Conservation (phyloP, 2,329 filamentous ascomycete species). For the Drechslerella dactyloides region DNA sequence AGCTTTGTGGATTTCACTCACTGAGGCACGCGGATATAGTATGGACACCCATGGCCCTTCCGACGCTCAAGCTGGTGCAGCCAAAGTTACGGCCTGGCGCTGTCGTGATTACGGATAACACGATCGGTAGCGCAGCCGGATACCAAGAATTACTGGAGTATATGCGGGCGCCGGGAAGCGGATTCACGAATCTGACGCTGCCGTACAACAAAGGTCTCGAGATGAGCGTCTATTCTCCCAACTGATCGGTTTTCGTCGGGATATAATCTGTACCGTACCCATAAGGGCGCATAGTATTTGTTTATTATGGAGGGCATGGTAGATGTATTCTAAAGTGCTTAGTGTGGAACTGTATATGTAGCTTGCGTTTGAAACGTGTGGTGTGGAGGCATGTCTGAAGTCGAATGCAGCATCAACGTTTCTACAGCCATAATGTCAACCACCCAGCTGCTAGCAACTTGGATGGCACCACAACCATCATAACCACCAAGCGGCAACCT, state of each 20-base stretch:
- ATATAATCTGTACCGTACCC: not conserved
- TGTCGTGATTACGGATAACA: slow-evolving; percentile 64
- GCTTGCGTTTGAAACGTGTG: too few relatives aligned
- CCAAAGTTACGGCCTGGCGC: slow-evolving; percentile 61
- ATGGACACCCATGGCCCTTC: slow-evolving; percentile 65
- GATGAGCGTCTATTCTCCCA: slow-evolving; percentile 59
- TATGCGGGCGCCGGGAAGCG: slow-evolving; percentile 60
- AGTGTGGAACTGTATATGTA: not conserved
- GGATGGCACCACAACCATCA: not conserved
- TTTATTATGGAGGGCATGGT: too few relatives aligned
- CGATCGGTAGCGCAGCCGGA: slow-evolving; percentile 57
- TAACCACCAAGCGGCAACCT: not conserved
- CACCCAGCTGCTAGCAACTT: too few relatives aligned
- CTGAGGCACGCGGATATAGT: slow-evolving; percentile 58
- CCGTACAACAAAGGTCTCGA: slow-evolving; percentile 63
- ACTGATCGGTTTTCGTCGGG: not conserved
- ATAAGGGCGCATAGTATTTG: too few relatives aligned
- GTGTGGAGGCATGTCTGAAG: too few relatives aligned
- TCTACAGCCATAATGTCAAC: too few relatives aligned
- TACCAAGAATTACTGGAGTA: slow-evolving; percentile 63
- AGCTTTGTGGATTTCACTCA: slow-evolving; percentile 42
- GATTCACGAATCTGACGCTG: slow-evolving; percentile 63
- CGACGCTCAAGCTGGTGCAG: slow-evolving; percentile 62
- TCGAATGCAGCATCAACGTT: too few relatives aligned
- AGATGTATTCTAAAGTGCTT: too few relatives aligned